These are phyloP conservation scores for Saksenaea vasiformis DNA, from an alignment of 371 early-diverging fungal genomes.

Conservation along the genomic window DNA sequence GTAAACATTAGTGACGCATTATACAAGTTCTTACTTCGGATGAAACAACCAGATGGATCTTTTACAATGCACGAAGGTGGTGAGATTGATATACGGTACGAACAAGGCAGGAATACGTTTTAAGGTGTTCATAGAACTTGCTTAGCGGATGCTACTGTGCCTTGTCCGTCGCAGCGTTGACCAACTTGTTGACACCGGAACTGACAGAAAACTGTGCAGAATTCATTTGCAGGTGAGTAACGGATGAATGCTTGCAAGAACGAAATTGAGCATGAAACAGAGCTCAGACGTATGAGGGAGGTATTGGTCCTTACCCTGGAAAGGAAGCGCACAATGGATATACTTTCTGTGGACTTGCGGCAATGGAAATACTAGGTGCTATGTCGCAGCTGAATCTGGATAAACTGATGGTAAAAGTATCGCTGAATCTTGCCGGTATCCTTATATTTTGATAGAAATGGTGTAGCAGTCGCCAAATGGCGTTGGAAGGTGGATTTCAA, in stretches of 20 bases:
- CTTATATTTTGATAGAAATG: conserved; percentile 55
- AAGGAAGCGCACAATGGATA: conserved; percentile 98
- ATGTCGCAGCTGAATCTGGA: conserved; percentile 62
- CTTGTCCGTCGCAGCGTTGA: conserved; percentile 74
- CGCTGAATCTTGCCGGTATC: not conserved
- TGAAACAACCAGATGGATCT: conserved; percentile 91
- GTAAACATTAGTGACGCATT: conserved; percentile 50
- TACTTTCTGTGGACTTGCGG: conserved; percentile 93
- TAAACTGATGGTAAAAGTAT: conserved; percentile 55
- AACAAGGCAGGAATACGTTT: not conserved
- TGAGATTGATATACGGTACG: conserved; percentile 86
- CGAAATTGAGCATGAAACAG: not conserved
- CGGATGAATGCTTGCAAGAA: not conserved
- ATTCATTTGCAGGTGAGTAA: conserved; percentile 62
- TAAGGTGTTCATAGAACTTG: not conserved
- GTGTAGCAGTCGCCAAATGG: conserved; percentile 83
- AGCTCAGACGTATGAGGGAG: conserved; percentile 96
- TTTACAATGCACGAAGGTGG: conserved; percentile 92
- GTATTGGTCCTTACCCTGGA: conserved; percentile 85
- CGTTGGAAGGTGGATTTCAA: conserved; percentile 93
- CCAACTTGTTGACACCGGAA: conserved; percentile 81
- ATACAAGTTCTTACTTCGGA: conserved; percentile 71
- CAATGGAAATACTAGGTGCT: conserved; percentile 76
- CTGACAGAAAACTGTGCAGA: conserved; percentile 69
- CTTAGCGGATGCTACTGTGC: conserved; percentile 90